Evolutionary conservation across 345 rosid species (phyloP).

Genomic region (Conringia planisiliqua): DNA sequence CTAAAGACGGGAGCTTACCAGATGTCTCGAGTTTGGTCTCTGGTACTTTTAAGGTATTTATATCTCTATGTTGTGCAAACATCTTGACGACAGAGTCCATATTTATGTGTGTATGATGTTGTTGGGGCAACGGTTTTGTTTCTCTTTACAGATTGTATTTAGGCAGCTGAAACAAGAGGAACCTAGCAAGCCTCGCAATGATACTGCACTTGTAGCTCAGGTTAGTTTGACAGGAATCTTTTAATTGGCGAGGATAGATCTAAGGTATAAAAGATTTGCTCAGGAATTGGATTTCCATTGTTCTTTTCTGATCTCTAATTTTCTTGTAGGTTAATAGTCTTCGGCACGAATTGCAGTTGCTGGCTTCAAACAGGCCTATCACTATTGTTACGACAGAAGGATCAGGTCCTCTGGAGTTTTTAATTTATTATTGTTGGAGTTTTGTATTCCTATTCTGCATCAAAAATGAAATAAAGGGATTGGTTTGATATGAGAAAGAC

Average conservation of each 20-base stretch:
- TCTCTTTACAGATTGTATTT: slow-evolving; percentile 45
- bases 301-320: slow-evolving; percentile 1
- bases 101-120: background rate
- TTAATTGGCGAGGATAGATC: background rate
- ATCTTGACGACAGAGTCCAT: background rate
- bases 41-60: slow-evolving; percentile 71
- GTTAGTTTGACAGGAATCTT: slow-evolving; percentile 36
- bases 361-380: slow-evolving; percentile 58
- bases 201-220: slow-evolving; percentile 65
- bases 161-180: slow-evolving; percentile 58
- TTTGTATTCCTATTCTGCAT: background rate
- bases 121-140: slow-evolving; percentile 15
- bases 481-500: background rate
- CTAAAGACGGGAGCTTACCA: slow-evolving; percentile 56
- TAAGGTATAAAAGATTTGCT: background rate
- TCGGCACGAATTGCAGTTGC: slow-evolving; percentile 58
- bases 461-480: background rate
- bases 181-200: slow-evolving; percentile 59
- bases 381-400: slow-evolving; percentile 69
- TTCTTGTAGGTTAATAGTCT: slow-evolving; percentile 62
- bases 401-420: slow-evolving; percentile 42
- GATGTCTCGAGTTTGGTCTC: slow-evolving; percentile 53
- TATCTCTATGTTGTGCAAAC: background rate
- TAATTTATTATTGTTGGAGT: background rate
- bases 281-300: background rate